Conservation (phyloP, 768 basidiomycete species). For the Krasilnikovozyma curviuscula region DNA sequence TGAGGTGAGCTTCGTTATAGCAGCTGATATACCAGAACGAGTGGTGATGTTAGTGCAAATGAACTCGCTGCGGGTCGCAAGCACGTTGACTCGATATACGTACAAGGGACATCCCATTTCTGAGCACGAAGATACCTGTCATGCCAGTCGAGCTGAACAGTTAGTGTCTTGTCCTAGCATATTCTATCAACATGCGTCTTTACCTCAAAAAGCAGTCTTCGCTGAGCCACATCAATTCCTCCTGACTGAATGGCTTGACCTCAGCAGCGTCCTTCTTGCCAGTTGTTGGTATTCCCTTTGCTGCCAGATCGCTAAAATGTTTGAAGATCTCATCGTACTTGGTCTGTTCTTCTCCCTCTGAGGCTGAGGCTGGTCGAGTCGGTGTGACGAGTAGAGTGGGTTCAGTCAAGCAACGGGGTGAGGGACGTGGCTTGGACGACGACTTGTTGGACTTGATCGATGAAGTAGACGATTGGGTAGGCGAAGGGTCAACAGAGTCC, state of each 20-base stretch:
- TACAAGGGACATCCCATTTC: constrained; percentile 3
- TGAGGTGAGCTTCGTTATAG: constrained; percentile 3
- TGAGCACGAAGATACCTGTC: constrained; percentile 3
- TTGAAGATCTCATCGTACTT: background rate
- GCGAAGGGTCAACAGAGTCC: too few species aligned
- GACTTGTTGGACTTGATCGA: too few species aligned
- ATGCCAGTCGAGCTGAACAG: background rate
- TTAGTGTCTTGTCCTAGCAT: background rate
- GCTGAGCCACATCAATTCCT: constrained; percentile 11
- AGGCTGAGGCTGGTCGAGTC: background rate
- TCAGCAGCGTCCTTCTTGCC: background rate
- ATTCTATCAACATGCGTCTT: background rate
- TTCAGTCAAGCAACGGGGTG: too few species aligned
- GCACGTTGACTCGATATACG: background rate
- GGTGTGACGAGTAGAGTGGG: constrained; percentile 2
- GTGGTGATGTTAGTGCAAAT: background rate
- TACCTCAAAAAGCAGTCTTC: constrained; percentile 9
- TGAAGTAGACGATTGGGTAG: too few species aligned
- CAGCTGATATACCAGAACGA: background rate
- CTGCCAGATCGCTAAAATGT: background rate
- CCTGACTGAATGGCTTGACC: background rate
- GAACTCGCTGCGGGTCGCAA: background rate
- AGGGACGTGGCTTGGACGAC: too few species aligned
- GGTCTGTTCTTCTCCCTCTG: constrained; percentile 1
- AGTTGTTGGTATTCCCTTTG: background rate